These are phyloP conservation scores for Cucumis melo DNA, from an alignment of 306 rosid genomes.

Conservation along the genomic window DNA sequence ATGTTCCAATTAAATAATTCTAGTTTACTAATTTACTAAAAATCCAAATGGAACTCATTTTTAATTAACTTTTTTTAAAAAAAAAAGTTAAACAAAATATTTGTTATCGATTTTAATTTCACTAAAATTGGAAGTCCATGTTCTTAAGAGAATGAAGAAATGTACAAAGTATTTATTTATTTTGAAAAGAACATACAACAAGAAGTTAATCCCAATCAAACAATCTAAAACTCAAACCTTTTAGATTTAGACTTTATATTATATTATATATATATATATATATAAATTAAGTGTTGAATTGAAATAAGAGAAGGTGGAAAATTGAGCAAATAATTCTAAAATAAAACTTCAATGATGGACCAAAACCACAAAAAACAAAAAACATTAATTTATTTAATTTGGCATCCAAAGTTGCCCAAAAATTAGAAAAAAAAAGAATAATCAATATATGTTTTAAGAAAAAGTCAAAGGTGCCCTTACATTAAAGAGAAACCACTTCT, in stretches of 20 bases:
- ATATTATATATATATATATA: no score
- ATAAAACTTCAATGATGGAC: conserved; percentile 2
- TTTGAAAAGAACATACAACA: no score
- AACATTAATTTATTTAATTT: not conserved
- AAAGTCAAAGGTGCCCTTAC: not conserved
- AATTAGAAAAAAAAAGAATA: not conserved
- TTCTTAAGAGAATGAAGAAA: no score
- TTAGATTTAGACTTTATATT: not conserved
- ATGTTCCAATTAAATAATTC: no score
- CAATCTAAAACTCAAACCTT: not conserved
- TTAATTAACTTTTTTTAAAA: no score
- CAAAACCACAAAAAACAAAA: not conserved
- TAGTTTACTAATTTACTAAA: no score
- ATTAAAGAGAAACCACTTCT: not conserved
- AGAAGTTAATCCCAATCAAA: not conserved
- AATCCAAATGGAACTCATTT: no score
- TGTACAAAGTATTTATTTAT: no score
- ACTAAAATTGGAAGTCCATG: no score
- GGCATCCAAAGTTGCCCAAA: conserved; percentile 2
- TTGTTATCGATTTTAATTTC: no score
- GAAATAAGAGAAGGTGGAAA: not conserved
- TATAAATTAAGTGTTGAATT: not conserved
- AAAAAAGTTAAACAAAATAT: no score
- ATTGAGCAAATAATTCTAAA: not conserved
- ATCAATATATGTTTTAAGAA: no score